Percentiles rank a stretch among this genome's conserved stretches.
phyloP scores from a whole-genome alignment of 1,284 basidiomycete species.

The Hemileia vastatrix region DNA sequence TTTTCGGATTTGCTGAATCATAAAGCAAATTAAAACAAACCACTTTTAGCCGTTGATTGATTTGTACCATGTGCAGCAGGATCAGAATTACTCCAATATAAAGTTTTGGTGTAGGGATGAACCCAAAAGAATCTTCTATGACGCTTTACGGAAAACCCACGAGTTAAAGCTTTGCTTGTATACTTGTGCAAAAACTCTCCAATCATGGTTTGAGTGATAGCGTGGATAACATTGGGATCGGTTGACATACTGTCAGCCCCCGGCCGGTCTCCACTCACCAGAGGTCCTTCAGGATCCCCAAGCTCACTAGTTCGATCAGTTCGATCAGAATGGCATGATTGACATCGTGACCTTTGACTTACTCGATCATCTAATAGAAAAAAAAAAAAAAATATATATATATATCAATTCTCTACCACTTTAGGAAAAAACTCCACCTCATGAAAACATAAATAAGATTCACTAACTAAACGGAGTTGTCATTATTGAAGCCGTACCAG shows the following conservation, averaged over 20 bases:
- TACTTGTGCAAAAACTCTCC: constrained; percentile 99
- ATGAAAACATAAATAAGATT: too few species aligned
- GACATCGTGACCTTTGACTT: constrained; percentile 9
- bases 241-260: constrained; percentile 21
- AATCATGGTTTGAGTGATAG: constrained; percentile 99
- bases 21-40: constrained; percentile 52
- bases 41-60: constrained; percentile 91
- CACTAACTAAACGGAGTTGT: too few species aligned
- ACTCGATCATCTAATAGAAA: too few species aligned
- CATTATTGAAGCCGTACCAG: constrained; percentile 8
- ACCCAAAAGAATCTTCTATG: constrained; percentile 99
- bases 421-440: not conserved
- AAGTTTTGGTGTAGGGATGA: constrained; percentile 93
- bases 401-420: too few species aligned
- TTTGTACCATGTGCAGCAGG: constrained; percentile 75
- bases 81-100: constrained; percentile 94
- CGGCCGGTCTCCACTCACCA: not conserved
- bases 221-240: constrained; percentile 55
- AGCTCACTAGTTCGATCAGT: constrained; percentile 41
- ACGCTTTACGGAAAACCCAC: constrained; percentile 76
- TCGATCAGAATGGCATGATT: constrained; percentile 11
- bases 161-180: constrained; percentile 79
- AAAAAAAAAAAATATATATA: too few species aligned
- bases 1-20: constrained; percentile 22
- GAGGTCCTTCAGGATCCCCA: constrained; percentile 69